Evolutionary conservation across 2,329 filamentous ascomycete species (phyloP), one percentile per base, ranked within the genome.

Genomic region (Colletotrichum magnum): DNA sequence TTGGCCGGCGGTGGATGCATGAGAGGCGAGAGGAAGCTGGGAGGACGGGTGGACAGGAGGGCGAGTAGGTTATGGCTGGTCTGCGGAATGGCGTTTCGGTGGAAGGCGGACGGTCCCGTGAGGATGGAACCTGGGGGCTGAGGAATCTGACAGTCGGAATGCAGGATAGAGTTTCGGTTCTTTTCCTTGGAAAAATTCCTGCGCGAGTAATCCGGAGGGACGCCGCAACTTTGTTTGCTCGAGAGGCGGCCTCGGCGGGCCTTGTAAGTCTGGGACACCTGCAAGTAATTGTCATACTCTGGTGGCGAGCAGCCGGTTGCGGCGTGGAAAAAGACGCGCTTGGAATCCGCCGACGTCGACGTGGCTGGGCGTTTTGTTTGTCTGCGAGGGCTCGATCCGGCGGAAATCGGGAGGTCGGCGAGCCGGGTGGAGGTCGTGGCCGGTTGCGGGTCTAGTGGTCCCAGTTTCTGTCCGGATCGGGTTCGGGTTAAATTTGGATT

Each of bases 231-330:
- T 48, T 48, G 15, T 51, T 58, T 18, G 36, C 13, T 32, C 15
- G 12, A 3, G 5, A 16, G 39, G 15, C 13, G n/a, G 24, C 39
- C 56, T 48, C 2, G 18, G n/a, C 41, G 56, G 54, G 47, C 10
- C 56, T 58, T 41, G 39, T 58, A 32, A 26, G 13, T 6, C 59
- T 36, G 50, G 21, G 7, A 5, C 9, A 41, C 41, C 15, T n/a
- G 13, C 43, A 28, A 26, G 13, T 2, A 36, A 63, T 47, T 52
- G 64, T 50, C 16, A 43, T 43, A 32, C 28, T 5, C 21, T 7
- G 15, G 50, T 32, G 3, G 61, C 50, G 6, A 65, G 12, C 15
- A 13, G 5, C 66, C 32, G 65, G 53, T 59, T 69, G 32, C 65
- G 60, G 4, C 10, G n/a, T n/a, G 4, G 2, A 24, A 4, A 10